Evolutionary conservation across 805 yeast species (phyloP), one percentile per base, ranked within the genome.

Genomic region (Candida gorgasii): DNA sequence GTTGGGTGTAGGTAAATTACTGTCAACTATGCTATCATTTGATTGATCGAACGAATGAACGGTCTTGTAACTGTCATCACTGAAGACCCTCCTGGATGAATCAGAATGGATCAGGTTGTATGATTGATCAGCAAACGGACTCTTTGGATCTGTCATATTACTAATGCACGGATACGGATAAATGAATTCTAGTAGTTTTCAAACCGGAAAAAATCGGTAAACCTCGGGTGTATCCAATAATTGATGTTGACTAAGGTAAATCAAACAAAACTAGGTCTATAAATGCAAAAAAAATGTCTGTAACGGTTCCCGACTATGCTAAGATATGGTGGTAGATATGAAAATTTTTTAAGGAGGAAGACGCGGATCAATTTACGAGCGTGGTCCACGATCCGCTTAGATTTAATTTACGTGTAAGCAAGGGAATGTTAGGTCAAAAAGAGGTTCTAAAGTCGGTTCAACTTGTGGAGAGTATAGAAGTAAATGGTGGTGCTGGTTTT

Each of bases 1-100:
- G 1, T 65, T 55, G 2, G 69, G 68, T 28, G 58, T 36, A 11
- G 51, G 54, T 36, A 59, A 46, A 43, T 38, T 29, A 20, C 32
- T 39, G 36, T 49, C 59, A 8, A 36, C 8, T 19, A 50, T 57
- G 13, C 36, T 17, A 16, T 40, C 37, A 12, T 40, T 28, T 5
- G 37, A 36, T 24, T 20, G 39, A 28, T 22, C 36, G 26, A 57
- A 49, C 44, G 48, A 51, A 15, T 47, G 45, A 12, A 52, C 50
- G 5, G 58, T 52, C 23, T 45, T 45, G 30, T 45, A 55, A 18
- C 52, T 49, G 2, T 47, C 57, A 27, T 55, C 54, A 40, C 55
- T 54, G 30, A 51, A 42, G 9, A 44, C 47, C 12, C 51, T 33
- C 17, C 32, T 30, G 26, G 41, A 26, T 9, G 39, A 33, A 26